Conservation (phyloP, 441 rosid species). For the Eruca vesicaria region DNA sequence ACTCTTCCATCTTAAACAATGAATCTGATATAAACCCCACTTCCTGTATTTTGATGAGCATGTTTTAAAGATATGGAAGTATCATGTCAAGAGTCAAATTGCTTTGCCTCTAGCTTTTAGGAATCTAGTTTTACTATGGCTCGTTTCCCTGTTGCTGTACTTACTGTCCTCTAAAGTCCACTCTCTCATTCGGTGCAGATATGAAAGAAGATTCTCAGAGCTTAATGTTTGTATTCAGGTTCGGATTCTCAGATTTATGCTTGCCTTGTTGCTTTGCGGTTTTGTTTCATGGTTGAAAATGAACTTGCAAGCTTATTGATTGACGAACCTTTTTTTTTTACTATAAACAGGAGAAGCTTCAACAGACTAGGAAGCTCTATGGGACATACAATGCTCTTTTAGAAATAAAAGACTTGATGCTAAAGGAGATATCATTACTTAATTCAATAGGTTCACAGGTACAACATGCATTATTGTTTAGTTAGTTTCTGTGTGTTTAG, state of each 20-base stretch:
- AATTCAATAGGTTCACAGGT: conserved; percentile 84
- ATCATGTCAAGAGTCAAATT: conserved; percentile 6
- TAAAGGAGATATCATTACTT: conserved; percentile 75
- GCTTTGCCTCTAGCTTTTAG: conserved; percentile 5
- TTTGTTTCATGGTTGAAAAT: not conserved
- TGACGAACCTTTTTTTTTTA: conserved; percentile 18
- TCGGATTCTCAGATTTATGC: conserved; percentile 4
- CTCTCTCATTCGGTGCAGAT: conserved; percentile 47
- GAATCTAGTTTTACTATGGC: conserved; percentile 6
- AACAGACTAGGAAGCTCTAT: conserved; percentile 72
- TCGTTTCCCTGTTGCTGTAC: not conserved
- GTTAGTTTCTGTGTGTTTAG: not conserved
- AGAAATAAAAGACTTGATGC: conserved; percentile 85
- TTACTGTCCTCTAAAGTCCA: conserved; percentile 6
- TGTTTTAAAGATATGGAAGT: not conserved
- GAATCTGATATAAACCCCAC: not conserved
- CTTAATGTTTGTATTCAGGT: conserved; percentile 78
- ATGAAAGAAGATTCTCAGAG: conserved; percentile 72
- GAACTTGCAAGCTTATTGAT: not conserved
- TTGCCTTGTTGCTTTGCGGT: not conserved
- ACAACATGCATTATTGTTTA: conserved; percentile 16
- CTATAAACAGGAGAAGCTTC: conserved; percentile 65
- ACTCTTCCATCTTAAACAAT: conserved; percentile 9
- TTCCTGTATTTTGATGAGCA: not conserved
- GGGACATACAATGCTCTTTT: conserved; percentile 80